Evolutionary conservation across 2,329 filamentous ascomycete genomes (phyloP).

Genomic region (Rhynchosporium secalis): DNA sequence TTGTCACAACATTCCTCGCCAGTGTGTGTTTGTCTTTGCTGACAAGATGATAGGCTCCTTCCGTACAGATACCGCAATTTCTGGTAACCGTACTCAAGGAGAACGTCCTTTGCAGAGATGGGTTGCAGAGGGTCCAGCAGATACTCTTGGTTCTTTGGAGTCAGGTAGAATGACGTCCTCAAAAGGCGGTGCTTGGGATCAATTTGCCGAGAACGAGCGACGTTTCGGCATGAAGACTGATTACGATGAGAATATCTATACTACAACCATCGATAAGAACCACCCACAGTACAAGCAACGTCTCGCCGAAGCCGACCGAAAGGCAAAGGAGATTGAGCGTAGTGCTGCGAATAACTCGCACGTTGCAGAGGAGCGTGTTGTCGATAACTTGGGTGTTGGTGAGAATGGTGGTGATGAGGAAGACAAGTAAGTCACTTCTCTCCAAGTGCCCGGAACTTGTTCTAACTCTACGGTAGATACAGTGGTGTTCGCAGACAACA

Average conservation of each 20-base stretch:
- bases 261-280: slow-evolving; percentile 81
- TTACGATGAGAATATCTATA: slow-evolving; percentile 94
- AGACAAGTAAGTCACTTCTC: slow-evolving; percentile 66
- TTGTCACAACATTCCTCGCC: slow-evolving; percentile 30
- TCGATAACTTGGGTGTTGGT: slow-evolving; percentile 63
- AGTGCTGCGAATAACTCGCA: slow-evolving; percentile 74
- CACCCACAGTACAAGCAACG: slow-evolving; percentile 80
- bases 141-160: slow-evolving; percentile 71
- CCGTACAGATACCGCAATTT: slow-evolving; percentile 86
- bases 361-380: slow-evolving; percentile 83
- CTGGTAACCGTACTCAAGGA: slow-evolving; percentile 65
- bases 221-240: slow-evolving; percentile 86
- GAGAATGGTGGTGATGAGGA: slow-evolving; percentile 79
- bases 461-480: slow-evolving; percentile 57
- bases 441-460: not conserved
- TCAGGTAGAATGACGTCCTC: slow-evolving; percentile 29
- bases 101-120: slow-evolving; percentile 81
- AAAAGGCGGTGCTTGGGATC: slow-evolving; percentile 68
- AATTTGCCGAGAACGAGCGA: slow-evolving; percentile 86
- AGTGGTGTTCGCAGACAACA: slow-evolving; percentile 81
- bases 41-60: slow-evolving; percentile 62
- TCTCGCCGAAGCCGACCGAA: slow-evolving; percentile 75
- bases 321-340: slow-evolving; percentile 86
- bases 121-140: slow-evolving; percentile 67
- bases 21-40: slow-evolving; percentile 21